These are phyloP conservation scores for Cyclanthera cordifolia DNA, from an alignment of 306 rosid genomes.

Conservation along the genomic window DNA sequence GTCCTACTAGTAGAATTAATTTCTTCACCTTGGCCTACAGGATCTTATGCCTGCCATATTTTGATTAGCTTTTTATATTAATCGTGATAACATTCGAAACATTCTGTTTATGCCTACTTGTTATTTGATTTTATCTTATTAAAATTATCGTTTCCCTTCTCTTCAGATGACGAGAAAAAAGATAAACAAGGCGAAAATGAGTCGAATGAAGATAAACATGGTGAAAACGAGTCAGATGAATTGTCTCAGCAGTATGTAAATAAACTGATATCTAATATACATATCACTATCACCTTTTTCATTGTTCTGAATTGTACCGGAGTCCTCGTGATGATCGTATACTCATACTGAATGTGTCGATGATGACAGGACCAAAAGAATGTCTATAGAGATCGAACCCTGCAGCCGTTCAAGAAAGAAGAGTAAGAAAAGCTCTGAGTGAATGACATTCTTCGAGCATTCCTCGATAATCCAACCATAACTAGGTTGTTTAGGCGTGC, in stretches of 20 bases:
- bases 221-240: conserved; percentile 48
- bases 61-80: not conserved
- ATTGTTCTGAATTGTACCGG: not conserved
- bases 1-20: too few species aligned
- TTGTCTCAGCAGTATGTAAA: conserved; percentile 40
- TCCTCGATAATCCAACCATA: not conserved
- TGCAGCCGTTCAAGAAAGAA: conserved; percentile 83
- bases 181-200: conserved; percentile 27
- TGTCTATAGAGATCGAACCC: conserved; percentile 75
- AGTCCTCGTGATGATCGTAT: not conserved
- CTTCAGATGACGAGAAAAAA: conserved; percentile 25
- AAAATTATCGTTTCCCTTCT: not conserved
- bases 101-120: not conserved
- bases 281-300: not conserved
- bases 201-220: conserved; percentile 14
- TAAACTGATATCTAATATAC: conserved; percentile 4
- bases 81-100: not conserved
- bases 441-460: not conserved
- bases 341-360: not conserved
- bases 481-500: not conserved
- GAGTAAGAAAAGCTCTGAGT: conserved; percentile 32
- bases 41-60: not conserved
- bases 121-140: not conserved
- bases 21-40: not conserved
- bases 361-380: conserved; percentile 64